Conservation (phyloP, 768 basidiomycete species). For the Suillus weaverae region DNA sequence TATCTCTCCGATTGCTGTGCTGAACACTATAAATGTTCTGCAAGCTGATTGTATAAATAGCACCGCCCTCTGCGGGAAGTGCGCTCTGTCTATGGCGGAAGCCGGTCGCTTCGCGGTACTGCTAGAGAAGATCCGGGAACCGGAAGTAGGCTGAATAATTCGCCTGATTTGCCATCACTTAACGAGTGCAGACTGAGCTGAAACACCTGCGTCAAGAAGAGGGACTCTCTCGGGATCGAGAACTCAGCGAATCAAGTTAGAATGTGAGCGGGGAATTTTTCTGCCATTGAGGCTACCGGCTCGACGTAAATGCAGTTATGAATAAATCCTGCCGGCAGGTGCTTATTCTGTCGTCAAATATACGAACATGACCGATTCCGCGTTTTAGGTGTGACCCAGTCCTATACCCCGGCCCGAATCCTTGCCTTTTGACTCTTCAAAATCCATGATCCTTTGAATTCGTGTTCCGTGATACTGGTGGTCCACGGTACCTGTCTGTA, state of each 20-base stretch:
- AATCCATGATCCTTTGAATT: not conserved
- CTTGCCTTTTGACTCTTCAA: not conserved
- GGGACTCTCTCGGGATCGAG: conserved; percentile 6
- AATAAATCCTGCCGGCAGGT: not conserved
- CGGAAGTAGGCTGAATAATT: not conserved
- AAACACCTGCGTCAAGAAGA: conserved; percentile 16
- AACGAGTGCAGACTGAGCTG: conserved; percentile 12
- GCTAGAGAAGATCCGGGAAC: not conserved
- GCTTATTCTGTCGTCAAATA: not conserved
- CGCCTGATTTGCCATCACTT: not conserved
- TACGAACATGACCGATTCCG: not conserved
- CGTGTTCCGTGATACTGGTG: not conserved
- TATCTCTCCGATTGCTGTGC: not conserved
- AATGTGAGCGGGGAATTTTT: not conserved
- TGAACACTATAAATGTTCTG: too few species aligned
- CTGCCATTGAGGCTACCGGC: not conserved
- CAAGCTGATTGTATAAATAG: not conserved
- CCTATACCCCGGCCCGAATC: not conserved
- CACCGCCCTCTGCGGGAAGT: not conserved
- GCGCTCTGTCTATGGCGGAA: not conserved
- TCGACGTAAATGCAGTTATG: not conserved
- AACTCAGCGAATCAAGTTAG: conserved; percentile 19
- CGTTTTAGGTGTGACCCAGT: not conserved
- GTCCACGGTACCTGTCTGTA: not conserved
- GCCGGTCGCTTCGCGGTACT: not conserved